Evolutionary conservation across 2,329 filamentous ascomycete genomes (phyloP).

Genomic region (Trichophyton simii): DNA sequence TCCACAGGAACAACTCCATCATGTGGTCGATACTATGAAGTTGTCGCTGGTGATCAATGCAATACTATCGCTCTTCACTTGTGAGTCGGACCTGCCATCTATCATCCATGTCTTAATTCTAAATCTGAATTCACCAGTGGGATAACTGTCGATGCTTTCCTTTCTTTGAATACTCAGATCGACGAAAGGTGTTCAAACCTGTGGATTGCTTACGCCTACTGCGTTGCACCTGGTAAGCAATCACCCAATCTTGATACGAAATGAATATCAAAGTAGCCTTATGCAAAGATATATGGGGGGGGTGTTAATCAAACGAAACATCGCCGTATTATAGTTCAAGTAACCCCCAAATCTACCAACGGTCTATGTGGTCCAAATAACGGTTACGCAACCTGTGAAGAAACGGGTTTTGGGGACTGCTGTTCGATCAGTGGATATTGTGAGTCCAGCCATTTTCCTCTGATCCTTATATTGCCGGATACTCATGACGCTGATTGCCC

Average conservation of each 20-base stretch:
- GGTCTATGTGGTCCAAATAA: constrained; percentile 5
- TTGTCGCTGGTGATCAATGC: constrained; percentile 12
- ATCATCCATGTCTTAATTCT: constrained; percentile 8
- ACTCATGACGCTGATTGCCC: neutral
- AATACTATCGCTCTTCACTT: constrained; percentile 2
- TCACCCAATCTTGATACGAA: neutral
- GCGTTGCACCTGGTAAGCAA: neutral
- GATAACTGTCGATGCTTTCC: neutral
- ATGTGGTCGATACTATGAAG: constrained; percentile 15
- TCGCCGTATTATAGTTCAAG: constrained; percentile 8
- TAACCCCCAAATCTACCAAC: neutral
- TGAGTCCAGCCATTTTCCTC: neutral
- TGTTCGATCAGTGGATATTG: neutral
- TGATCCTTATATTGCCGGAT: neutral
- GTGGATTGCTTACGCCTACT: neutral
- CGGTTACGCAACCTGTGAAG: constrained; percentile 4
- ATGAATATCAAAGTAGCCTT: neutral
- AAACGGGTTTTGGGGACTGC: constrained; percentile 3
- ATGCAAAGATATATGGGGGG: neutral
- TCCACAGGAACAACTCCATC: constrained; percentile 10
- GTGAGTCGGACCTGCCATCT: neutral
- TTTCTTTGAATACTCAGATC: neutral
- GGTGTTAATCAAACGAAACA: constrained; percentile 8
- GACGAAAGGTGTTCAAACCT: neutral
- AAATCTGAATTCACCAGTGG: neutral